A percentile compares a stretch with the other conserved stretches of the same genome.
Conservation (phyloP, 129 eudicot species). For the Lonicera japonica region DNA sequence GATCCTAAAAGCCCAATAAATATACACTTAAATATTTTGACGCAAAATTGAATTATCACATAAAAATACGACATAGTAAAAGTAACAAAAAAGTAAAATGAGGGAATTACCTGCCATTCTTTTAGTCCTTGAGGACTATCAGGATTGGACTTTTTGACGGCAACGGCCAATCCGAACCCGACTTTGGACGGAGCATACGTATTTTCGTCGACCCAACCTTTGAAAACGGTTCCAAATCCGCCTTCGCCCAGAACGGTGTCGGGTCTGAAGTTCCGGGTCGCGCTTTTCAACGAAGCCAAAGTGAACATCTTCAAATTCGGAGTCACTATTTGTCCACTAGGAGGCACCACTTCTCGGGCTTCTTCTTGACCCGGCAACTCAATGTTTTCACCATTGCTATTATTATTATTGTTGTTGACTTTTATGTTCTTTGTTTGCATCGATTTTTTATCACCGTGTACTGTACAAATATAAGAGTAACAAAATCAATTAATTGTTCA, state of each 20-base stretch:
- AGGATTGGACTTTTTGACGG: conserved; percentile 70
- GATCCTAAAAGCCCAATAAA: no score
- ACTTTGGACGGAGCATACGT: conserved; percentile 67
- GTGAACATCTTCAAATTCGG: conserved; percentile 50
- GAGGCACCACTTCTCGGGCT: conserved; percentile 1
- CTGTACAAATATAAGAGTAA: neutral
- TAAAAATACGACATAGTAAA: no score
- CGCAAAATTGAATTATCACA: no score
- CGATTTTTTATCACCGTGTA: conserved; percentile 16
- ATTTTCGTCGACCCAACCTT: conserved; percentile 67
- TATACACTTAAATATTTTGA: no score
- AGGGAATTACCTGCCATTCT: conserved; percentile 69
- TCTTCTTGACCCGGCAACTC: conserved; percentile 1
- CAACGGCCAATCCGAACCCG: conserved; percentile 67
- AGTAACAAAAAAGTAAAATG: no score
- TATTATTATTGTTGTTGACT: neutral
- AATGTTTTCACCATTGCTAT: neutral
- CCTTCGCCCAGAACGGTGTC: conserved; percentile 81
- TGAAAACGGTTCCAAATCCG: conserved; percentile 78
- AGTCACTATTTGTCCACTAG: conserved; percentile 39
- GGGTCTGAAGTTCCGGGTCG: conserved; percentile 79
- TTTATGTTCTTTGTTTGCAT: neutral
- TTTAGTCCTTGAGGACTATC: conserved; percentile 88
- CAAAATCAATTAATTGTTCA: neutral
- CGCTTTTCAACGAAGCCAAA: conserved; percentile 42